Percentiles rank a stretch among this genome's conserved stretches.
These are phyloP conservation scores for barley (Hordeum vulgare) DNA, from an alignment of 176 grass and related monocot genomes.

Conservation along the genomic window MorexV3_pseudomolecules_assembly NC_058520.1:533616950-533617449, in stretches of 20 bases:
- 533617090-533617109: neutral
- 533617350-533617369: constrained; percentile 77
- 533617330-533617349: constrained; percentile 79
- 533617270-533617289: neutral
- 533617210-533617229: neutral
- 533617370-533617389: constrained; percentile 85
- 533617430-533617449: constrained; percentile 63
- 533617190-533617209: constrained; percentile 19
- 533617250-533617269: neutral
- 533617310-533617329: constrained; percentile 99
- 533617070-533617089: neutral
- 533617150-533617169: neutral
- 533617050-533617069: neutral
- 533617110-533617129: neutral
- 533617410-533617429: constrained; percentile 85
- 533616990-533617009: constrained; percentile 30
- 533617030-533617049: constrained; percentile 47
- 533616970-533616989: neutral
- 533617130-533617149: neutral
- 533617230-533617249: neutral
- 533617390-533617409: constrained; percentile 79
- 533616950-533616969: neutral
- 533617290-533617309: constrained; percentile 62
- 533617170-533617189: neutral
- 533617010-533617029: constrained; percentile 24